Evolutionary conservation across 257 asterid species (phyloP).

Genomic region (Rhazya stricta): DNA sequence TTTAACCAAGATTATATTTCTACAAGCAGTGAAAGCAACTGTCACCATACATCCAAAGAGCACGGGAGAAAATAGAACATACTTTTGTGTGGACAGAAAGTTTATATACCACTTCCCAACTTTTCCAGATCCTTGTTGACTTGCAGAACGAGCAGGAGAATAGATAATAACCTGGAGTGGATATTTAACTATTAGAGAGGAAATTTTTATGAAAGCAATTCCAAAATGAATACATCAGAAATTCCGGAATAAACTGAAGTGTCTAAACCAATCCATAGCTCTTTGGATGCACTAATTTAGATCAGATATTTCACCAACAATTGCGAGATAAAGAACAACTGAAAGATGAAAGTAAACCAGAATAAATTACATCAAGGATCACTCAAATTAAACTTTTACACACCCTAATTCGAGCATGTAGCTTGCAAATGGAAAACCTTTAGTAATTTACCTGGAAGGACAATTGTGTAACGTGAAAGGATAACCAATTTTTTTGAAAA

Average conservation of each 20-base stretch:
- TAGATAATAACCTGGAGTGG: constrained; percentile 58
- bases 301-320: no score
- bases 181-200: not conserved
- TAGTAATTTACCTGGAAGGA: no score
- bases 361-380: not conserved
- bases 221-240: not conserved
- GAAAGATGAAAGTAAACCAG: not conserved
- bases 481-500: no score
- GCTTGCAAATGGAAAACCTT: no score
- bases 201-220: not conserved
- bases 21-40: not conserved
- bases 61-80: constrained; percentile 25
- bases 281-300: not conserved
- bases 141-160: constrained; percentile 91
- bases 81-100: constrained; percentile 86
- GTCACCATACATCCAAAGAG: constrained; percentile 4
- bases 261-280: not conserved
- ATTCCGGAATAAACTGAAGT: not conserved
- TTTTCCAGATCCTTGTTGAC: constrained; percentile 94
- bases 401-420: no score
- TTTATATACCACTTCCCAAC: constrained; percentile 89
- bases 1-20: not conserved
- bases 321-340: not conserved
- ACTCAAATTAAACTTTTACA: no score
- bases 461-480: no score